Conservation (phyloP, 371 early-diverging fungal genomes). For the Circinella minor region DNA sequence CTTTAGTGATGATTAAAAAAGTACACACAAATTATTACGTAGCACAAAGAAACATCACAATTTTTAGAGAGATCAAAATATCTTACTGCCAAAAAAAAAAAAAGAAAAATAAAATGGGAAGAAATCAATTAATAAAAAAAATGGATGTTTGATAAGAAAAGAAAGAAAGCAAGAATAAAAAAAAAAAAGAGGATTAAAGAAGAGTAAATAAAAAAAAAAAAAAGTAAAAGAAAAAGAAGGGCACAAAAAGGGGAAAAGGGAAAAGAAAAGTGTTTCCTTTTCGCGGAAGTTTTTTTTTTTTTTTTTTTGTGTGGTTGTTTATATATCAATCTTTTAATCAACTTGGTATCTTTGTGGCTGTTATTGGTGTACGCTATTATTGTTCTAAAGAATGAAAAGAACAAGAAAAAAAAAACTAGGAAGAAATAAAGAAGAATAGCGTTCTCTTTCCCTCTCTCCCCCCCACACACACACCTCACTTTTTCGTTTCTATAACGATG, state of each 20-base stretch:
- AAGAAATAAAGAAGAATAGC: neutral
- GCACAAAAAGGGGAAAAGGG: neutral
- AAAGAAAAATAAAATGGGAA: neutral
- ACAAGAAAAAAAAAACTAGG: conserved; percentile 9
- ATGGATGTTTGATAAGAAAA: neutral
- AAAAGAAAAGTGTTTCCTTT: neutral
- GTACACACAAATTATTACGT: too few species aligned
- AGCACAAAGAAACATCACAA: neutral
- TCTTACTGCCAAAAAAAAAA: neutral
- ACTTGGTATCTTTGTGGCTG: too few species aligned
- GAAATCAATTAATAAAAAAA: neutral
- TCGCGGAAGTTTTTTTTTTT: conserved; percentile 11
- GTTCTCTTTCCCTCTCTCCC: too few species aligned
- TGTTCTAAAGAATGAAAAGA: neutral
- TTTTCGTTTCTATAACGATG: conserved; percentile 4
- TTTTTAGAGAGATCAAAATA: neutral
- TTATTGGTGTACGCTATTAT: too few species aligned
- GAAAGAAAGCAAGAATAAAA: neutral
- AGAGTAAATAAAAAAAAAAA: neutral
- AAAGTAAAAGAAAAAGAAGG: neutral
- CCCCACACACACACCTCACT: neutral
- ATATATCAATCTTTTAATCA: too few species aligned
- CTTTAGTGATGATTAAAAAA: too few species aligned
- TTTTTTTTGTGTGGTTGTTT: too few species aligned
- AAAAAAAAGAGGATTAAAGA: neutral